phyloP scores from a whole-genome alignment of 805 yeast genomes.

The Ogataea nonfermentans region DNA sequence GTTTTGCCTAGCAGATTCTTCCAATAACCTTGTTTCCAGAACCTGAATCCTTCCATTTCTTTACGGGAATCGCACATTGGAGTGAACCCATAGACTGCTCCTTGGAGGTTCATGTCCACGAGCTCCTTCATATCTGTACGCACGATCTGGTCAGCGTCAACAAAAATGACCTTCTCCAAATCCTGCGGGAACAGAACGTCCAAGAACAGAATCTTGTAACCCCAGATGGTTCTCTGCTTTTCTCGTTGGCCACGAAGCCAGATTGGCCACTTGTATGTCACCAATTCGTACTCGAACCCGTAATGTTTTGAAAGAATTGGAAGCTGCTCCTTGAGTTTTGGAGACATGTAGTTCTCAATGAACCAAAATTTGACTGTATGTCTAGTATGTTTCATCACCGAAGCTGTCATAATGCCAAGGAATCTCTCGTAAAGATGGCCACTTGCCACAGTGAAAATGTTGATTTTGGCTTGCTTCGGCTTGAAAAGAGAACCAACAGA shows the following conservation, averaged over 20 bases:
- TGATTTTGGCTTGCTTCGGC: conserved; percentile 56
- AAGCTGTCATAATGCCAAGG: conserved; percentile 73
- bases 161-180: conserved; percentile 72
- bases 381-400: conserved; percentile 65
- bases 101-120: conserved; percentile 64
- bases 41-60: conserved; percentile 82
- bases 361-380: conserved; percentile 81
- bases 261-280: conserved; percentile 90
- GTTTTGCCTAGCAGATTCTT: conserved; percentile 52
- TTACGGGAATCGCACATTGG: conserved; percentile 82
- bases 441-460: conserved; percentile 79
- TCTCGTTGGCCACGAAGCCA: conserved; percentile 84
- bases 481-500: conserved; percentile 2
- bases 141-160: conserved; percentile 83
- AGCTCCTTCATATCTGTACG: conserved; percentile 72
- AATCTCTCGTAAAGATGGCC: conserved; percentile 79
- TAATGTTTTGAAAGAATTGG: conserved; percentile 56
- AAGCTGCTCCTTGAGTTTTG: conserved; percentile 59
- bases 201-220: conserved; percentile 79
- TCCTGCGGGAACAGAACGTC: conserved; percentile 85
- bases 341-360: conserved; percentile 76
- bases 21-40: conserved; percentile 97
- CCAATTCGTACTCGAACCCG: conserved; percentile 68
- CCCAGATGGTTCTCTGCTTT: conserved; percentile 80
- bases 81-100: conserved; percentile 82